Base-by-base conservation (phyloP, 179 eudicot genomes). In the Spinacia oleracea region DNA sequence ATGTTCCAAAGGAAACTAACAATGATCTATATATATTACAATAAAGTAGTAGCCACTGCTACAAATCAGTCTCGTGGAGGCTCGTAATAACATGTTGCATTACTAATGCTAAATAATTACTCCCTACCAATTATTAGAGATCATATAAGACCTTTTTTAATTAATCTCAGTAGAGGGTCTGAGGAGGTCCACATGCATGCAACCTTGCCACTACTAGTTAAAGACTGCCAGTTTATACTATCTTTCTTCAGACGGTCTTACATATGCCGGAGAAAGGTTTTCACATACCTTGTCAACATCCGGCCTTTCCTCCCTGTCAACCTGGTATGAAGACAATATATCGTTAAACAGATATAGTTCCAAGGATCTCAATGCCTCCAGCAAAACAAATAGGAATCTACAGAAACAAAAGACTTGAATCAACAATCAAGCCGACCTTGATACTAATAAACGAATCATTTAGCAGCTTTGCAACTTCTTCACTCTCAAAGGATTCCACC, bases 231-330 rank as follows among this genome's bases (percentile, higher is more conserved):
- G 12, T 31, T 15, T 27, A 46, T 46, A 11, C 31, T 68, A 40
- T 23, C 9, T 6, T 40, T 14, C 9, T 5, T 45, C 11, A 74
- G 25, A 53, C 29, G 18, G 9, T 31, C 35, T 31, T 21, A 40
- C 18, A n/a, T 40, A 65, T 1, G 12, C 64, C 46, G 12, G 68
- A 58, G 35, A 43, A 21, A 68, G 15, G 42, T 12, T 27, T 38
- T 27, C 59, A 50, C 72, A 59, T 87, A 93, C 98, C 97, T 96
- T 96, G 78, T 96, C 99, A 56, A 96, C 97, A 88, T 96, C 99
- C 46, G 99, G 99, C 20, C 99, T 84, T 82, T 96, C 99, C 82
- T 96, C 99, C 64, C 99, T 80, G 80, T 96, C 99, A 79, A 96
- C 99, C 99, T 96, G 89, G 77, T 50, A 80, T 51, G 62, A 68